Evolutionary conservation across 352 stramenopile genomes (phyloP), one percentile per base, ranked within the genome.

Genomic region (Aphanomyces invadans): DNA sequence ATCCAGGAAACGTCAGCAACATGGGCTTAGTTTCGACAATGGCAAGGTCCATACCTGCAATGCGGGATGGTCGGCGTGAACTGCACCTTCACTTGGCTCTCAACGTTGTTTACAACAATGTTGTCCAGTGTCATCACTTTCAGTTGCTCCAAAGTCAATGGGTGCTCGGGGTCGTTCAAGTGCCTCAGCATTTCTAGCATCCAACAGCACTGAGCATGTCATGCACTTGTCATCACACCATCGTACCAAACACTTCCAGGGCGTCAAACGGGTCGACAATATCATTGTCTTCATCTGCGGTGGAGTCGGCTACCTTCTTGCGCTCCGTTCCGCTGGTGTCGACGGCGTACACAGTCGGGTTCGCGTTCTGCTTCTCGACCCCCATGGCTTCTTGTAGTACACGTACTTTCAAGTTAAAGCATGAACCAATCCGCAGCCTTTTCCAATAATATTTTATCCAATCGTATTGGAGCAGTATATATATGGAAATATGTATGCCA

Each of bases 51-150:
- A 46, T 46, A 83, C 80, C 80, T 92, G 85, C 96, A 99, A 80
- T 99, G 96, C 51, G 95, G 96, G 66, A 99, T 98, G 26, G 96
- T 99, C 25, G 96, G 96, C 70, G 90, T 96, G 74, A 94, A 96
- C 59, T 78, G 88, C 31, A 97, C 77, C 56, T 77, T 78, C 19
- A 97, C 77, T 62, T 72, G 76, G 68, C 81, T 96, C 32, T 76
- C 79, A 0, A 63, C 69, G 69, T 97, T 86, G 67, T 97, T 80
- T 32, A 97, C 87, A 55, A 80, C 74, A 38, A 97, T 86, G 70
- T 96, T 95, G 69, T 97, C 89, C 5, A 92, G 75, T 61, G 88
- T 79, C 75, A 96, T 89, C 49, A 97, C 90, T 69, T 97, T 97
- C 46, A 97, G 80, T 72, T 97, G 89, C 76, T 97, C 90, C 32